These are phyloP conservation scores for Backusella tuberculispora DNA, from an alignment of 192 early-diverging fungal genomes.

Conservation along the genomic window DNA sequence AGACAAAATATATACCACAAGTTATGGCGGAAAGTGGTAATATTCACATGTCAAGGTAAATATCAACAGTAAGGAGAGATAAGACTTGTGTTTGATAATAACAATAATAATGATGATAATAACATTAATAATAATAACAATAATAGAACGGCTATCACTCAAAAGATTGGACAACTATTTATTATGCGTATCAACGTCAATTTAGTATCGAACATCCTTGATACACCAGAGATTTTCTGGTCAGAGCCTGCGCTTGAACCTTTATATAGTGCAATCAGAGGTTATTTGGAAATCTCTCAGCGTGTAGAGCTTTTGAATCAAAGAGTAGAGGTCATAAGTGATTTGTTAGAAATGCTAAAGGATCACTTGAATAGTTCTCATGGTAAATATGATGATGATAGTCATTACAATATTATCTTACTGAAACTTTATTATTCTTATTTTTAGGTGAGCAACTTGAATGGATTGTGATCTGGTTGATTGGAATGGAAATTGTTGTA, in stretches of 20 bases:
- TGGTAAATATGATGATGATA: constrained; percentile 41
- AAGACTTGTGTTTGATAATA: too few relatives aligned
- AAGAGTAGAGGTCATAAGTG: constrained; percentile 87
- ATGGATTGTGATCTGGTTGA: constrained; percentile 95
- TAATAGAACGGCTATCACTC: constrained; percentile 83
- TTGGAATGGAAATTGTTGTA: constrained; percentile 81
- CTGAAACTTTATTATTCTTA: neutral
- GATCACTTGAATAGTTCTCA: constrained; percentile 92
- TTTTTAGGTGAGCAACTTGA: constrained; percentile 80
- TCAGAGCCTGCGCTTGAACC: constrained; percentile 81
- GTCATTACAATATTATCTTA: neutral
- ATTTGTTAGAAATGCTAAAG: constrained; percentile 94
- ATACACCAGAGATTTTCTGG: constrained; percentile 95
- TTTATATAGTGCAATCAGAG: constrained; percentile 79
- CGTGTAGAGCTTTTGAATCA: constrained; percentile 93
- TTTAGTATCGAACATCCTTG: constrained; percentile 85
- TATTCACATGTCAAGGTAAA: constrained; percentile 80
- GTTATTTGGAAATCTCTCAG: constrained; percentile 82
- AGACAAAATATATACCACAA: constrained; percentile 87
- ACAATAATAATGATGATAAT: neutral
- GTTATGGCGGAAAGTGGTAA: constrained; percentile 93
- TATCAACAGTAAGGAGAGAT: too few relatives aligned
- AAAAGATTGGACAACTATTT: constrained; percentile 95
- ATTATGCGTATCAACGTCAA: constrained; percentile 91
- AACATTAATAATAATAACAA: neutral